These are phyloP conservation scores for Fusarium marasasianum DNA, from an alignment of 2,329 filamentous ascomycete genomes.

Conservation along the genomic window DNA sequence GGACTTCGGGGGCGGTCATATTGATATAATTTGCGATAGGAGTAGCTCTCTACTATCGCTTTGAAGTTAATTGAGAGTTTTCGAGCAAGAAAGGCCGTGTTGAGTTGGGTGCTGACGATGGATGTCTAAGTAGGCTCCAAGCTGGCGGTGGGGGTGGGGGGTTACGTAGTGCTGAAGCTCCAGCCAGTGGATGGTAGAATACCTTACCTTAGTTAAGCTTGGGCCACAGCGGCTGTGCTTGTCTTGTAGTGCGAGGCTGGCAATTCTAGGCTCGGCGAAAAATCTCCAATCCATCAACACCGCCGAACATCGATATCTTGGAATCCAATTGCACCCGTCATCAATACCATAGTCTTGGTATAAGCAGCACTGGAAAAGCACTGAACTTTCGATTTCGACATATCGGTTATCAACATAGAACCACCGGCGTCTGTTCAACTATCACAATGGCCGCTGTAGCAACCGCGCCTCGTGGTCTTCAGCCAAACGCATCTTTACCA, in stretches of 20 bases:
- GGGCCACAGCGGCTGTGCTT: constrained; percentile 33
- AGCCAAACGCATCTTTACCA: constrained; percentile 54
- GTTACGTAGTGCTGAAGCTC: constrained; percentile 42
- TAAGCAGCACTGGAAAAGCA: background rate
- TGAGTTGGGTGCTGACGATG: constrained; percentile 26
- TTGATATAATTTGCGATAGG: constrained; percentile 55
- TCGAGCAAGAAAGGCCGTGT: constrained; percentile 15
- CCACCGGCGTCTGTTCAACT: background rate
- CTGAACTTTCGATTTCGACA: background rate
- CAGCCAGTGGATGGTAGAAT: constrained; percentile 1
- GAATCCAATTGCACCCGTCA: constrained; percentile 15
- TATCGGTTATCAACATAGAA: background rate
- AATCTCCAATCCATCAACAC: constrained; percentile 42
- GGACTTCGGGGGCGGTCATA: constrained; percentile 90
- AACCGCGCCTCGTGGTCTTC: constrained; percentile 52
- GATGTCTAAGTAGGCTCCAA: constrained; percentile 4
- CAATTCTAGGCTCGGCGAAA: constrained; percentile 34
- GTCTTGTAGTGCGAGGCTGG: constrained; percentile 36
- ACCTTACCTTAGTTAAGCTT: constrained; percentile 27
- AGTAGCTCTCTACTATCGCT: constrained; percentile 95
- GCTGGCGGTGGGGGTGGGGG: constrained; percentile 40
- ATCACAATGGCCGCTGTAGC: constrained; percentile 48
- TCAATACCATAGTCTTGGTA: constrained; percentile 5
- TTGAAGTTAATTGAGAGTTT: constrained; percentile 24
- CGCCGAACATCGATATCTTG: constrained; percentile 15